Evolutionary conservation across 139 green algal genomes (phyloP).

Genomic region (Eudorina sp.): DNA sequence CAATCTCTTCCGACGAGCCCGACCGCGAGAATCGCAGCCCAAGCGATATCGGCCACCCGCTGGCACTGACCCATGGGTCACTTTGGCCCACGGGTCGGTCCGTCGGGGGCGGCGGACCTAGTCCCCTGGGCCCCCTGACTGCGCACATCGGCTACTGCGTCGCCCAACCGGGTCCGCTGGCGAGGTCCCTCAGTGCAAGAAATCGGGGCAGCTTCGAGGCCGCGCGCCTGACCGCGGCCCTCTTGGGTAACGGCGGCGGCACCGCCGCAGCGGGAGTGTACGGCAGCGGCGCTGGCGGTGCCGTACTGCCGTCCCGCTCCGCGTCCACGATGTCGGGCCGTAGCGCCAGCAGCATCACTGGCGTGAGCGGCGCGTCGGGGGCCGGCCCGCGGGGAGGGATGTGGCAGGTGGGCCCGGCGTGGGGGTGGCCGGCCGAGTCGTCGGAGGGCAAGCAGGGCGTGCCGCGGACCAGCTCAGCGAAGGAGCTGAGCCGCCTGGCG

Average conservation of each 20-base stretch:
- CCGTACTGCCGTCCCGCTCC: not conserved
- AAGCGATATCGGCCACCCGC: not conserved
- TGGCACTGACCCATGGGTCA: not conserved
- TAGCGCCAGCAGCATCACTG: conserved; percentile 15
- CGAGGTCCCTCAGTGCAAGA: not conserved
- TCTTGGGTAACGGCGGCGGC: not conserved
- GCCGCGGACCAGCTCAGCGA: too few relatives aligned
- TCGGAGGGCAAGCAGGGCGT: not conserved
- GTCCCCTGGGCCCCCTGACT: not conserved
- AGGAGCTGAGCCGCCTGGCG: not conserved
- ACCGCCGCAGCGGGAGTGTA: too few relatives aligned
- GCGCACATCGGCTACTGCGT: conserved; percentile 32
- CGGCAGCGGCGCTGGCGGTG: not conserved
- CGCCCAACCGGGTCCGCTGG: not conserved
- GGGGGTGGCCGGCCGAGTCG: not conserved
- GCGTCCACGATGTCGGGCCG: not conserved
- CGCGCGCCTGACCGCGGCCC: not conserved
- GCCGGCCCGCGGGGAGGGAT: not conserved
- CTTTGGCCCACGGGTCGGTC: not conserved
- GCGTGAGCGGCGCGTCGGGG: too few relatives aligned
- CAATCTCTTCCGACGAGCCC: not conserved
- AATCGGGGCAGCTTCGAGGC: conserved; percentile 15
- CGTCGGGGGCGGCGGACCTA: too few relatives aligned
- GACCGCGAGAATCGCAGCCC: not conserved
- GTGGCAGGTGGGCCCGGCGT: too few relatives aligned